Conservation (phyloP, 768 basidiomycete species). For the Pleurotus djamor region DNA sequence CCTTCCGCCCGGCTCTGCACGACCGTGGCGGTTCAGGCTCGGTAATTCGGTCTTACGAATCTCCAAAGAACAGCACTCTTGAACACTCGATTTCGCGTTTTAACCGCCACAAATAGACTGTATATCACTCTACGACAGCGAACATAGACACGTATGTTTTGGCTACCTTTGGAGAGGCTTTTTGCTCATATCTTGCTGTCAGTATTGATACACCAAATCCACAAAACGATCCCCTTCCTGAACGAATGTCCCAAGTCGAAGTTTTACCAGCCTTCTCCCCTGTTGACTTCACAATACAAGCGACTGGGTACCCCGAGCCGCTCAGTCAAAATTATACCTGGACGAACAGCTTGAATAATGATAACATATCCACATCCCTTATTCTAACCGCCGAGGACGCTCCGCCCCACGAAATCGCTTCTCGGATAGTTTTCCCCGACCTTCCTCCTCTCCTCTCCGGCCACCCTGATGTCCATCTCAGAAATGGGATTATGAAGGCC, state of each 20-base stretch:
- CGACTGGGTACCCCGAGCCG: conserved; percentile 10
- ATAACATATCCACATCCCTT: conserved; percentile 49
- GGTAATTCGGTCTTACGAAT: conserved; percentile 50
- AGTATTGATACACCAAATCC: conserved; percentile 15
- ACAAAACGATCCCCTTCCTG: conserved; percentile 15
- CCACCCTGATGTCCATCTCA: conserved; percentile 71
- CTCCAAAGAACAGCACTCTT: conserved; percentile 12
- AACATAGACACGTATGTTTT: conserved; percentile 5
- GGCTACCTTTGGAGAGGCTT: neutral
- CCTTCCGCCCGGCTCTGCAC: conserved; percentile 59
- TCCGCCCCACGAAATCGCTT: conserved; percentile 11
- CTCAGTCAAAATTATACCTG: conserved; percentile 44
- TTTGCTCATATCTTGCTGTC: conserved; percentile 12
- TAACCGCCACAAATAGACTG: neutral
- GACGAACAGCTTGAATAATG: conserved; percentile 38
- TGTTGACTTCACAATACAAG: conserved; percentile 28
- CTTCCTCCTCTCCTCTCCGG: conserved; percentile 69
- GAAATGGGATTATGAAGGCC: conserved; percentile 74
- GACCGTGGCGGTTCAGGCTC: conserved; percentile 78
- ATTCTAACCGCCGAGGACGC: conserved; percentile 11
- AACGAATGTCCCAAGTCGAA: conserved; percentile 58
- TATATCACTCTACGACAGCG: neutral
- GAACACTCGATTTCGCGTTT: conserved; percentile 15
- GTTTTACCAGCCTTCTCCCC: conserved; percentile 36
- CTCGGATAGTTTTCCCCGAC: conserved; percentile 51